A percentile compares a stretch with the other conserved stretches of the same genome.
phyloP scores from a whole-genome alignment of 2,329 filamentous ascomycete genomes.

The Fusarium anguioides region DNA sequence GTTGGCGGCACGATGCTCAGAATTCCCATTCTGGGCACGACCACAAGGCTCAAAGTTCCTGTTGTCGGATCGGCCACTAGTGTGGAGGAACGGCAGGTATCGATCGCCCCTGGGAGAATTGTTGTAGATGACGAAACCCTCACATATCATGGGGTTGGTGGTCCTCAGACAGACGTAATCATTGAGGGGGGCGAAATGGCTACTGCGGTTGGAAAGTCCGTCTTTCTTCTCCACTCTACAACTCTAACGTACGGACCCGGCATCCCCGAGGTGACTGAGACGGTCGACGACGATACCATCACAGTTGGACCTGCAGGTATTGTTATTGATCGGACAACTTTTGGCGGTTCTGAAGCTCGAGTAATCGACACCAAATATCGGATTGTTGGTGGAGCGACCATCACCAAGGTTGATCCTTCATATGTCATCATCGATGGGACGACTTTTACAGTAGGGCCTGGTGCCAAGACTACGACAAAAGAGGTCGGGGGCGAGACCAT shows the following conservation, averaged over 20 bases:
- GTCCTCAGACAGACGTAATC: conserved; percentile 56
- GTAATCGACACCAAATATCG: conserved; percentile 55
- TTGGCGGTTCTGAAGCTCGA: conserved; percentile 56
- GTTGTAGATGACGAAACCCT: conserved; percentile 53
- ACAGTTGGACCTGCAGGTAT: conserved; percentile 61
- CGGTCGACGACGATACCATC: conserved; percentile 63
- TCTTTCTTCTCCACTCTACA: conserved; percentile 55
- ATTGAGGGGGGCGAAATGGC: conserved; percentile 62
- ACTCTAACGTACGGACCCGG: conserved; percentile 59
- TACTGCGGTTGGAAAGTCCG: conserved; percentile 55
- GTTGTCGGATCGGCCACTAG: conserved; percentile 50
- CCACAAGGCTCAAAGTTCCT: conserved; percentile 53
- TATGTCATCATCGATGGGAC: conserved; percentile 61
- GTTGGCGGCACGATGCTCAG: conserved; percentile 58
- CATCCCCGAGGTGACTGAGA: conserved; percentile 49
- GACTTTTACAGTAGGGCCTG: conserved; percentile 64
- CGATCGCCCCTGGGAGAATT: conserved; percentile 51
- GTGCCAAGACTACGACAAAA: conserved; percentile 56
- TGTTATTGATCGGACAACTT: conserved; percentile 52
- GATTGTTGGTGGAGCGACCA: conserved; percentile 64
- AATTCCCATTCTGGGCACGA: conserved; percentile 53
- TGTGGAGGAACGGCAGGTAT: conserved; percentile 50
- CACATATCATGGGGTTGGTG: conserved; percentile 47
- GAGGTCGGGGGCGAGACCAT: conserved; percentile 63
- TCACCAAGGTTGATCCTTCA: conserved; percentile 61